phyloP scores from a whole-genome alignment of 352 stramenopile genomes.

The Pythium brassicae region DNA sequence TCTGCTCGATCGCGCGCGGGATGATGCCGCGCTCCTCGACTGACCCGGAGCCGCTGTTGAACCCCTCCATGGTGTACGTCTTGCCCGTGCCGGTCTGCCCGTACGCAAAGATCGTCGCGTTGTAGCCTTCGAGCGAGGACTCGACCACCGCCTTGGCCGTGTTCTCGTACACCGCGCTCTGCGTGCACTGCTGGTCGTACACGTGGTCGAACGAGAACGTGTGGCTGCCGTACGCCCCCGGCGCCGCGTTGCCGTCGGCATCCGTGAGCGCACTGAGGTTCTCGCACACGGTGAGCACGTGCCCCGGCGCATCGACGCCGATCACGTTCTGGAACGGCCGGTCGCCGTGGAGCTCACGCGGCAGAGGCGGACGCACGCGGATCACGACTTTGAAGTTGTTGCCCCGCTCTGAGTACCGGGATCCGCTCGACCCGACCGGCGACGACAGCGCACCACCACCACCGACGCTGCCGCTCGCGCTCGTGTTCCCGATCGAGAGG shows the following conservation, averaged over 20 bases:
- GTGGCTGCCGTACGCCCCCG: constrained; percentile 78
- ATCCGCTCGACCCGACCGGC: constrained; percentile 24
- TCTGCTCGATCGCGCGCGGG: constrained; percentile 96
- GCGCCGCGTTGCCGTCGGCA: constrained; percentile 19
- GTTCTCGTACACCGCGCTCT: constrained; percentile 92
- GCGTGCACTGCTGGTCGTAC: constrained; percentile 89
- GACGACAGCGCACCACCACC: constrained; percentile 23
- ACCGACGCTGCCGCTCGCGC: constrained; percentile 5
- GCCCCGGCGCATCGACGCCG: constrained; percentile 76
- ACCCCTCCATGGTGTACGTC: constrained; percentile 97
- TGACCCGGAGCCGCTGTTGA: constrained; percentile 81
- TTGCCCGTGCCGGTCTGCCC: constrained; percentile 91
- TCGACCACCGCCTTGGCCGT: constrained; percentile 91
- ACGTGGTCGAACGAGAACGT: constrained; percentile 94
- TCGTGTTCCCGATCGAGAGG: constrained; percentile 24
- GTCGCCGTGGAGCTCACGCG: constrained; percentile 85
- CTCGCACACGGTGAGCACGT: constrained; percentile 87
- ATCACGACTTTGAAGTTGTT: constrained; percentile 94
- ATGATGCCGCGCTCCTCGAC: constrained; percentile 96
- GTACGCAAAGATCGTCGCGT: constrained; percentile 91
- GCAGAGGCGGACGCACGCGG: constrained; percentile 83
- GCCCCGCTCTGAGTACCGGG: constrained; percentile 39
- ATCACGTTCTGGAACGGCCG: constrained; percentile 90
- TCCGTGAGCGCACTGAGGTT: constrained; percentile 57
- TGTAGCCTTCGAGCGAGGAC: constrained; percentile 90